Conservation (phyloP, 352 stramenopile species). For the Thalassiosira livingstoniorum region DNA sequence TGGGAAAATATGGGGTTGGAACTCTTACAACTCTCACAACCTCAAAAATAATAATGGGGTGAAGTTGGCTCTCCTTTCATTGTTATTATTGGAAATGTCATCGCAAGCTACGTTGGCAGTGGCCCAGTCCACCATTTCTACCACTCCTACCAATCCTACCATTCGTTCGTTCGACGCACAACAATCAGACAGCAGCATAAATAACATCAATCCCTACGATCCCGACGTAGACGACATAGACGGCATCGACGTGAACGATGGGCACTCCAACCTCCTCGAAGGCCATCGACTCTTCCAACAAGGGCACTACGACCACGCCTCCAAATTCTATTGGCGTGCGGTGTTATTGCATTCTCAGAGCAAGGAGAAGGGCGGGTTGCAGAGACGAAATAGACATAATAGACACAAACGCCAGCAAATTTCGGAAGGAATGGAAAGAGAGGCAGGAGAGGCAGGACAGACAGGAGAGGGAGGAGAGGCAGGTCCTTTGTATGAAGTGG, state of each 20-base stretch:
- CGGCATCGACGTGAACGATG: conserved; percentile 45
- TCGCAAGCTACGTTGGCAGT: no score
- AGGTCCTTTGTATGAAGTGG: conserved; percentile 54
- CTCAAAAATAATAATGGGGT: no score
- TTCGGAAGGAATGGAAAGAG: background rate
- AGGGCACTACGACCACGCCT: conserved; percentile 60
- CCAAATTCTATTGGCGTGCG: conserved; percentile 66
- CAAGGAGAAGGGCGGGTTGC: no score
- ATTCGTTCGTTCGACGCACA: background rate
- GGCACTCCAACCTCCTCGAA: conserved; percentile 57
- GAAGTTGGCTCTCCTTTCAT: no score
- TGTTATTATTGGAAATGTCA: no score
- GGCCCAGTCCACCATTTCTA: no score
- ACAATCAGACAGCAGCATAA: background rate
- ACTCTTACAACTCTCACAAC: no score
- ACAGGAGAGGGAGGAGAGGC: background rate
- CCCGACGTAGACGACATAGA: background rate
- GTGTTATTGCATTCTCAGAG: conserved; percentile 55
- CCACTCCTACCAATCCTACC: background rate
- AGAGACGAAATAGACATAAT: background rate
- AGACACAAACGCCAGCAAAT: background rate
- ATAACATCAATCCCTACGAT: background rate
- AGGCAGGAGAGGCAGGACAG: background rate
- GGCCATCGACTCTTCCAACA: conserved; percentile 58
- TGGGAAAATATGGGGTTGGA: no score